Base-by-base conservation (phyloP, 148 eudicot genomes). In the Bassia scoparia region DNA sequence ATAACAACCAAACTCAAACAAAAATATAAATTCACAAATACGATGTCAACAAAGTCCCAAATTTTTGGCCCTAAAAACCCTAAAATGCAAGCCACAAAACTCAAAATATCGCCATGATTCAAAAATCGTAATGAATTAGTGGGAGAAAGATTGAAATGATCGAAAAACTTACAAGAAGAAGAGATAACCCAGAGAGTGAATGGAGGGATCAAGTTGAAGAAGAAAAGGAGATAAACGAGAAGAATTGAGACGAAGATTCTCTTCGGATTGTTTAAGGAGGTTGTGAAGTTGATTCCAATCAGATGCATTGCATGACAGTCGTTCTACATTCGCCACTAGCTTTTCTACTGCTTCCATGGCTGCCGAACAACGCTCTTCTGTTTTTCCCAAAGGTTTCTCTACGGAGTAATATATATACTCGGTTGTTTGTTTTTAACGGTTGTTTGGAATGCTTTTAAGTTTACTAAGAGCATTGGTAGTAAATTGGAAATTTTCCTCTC, bases 111-210 rank as follows among this genome's bases (percentile, higher is more conserved):
- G n/a, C n/a, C 13, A 53, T 17, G 21, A 33, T 24, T 24, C 77
- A 35, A 9, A 1, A 59, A 37, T 7, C 20, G 13, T 5, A 61
- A 50, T 12, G 13, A 13, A 2, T 15, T 21, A 17, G 13, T 4
- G 13, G 9, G 5, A 33, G 17, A 5, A 59, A 24, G 24, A n/a
- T n/a, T n/a, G n/a, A n/a, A n/a, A n/a, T n/a, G n/a, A n/a, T n/a
- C n/a, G 16, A 8, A 44, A 17, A 55, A 20, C 83, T 67, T 78
- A 95, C 97, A 95, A 60, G 61, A 95, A 72, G 76, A 81, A 91
- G 61, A 95, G 92, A 77, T 81, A 95, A 10, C 96, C 97, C 13
- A 95, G 97, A 52, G 98, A 95, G 70, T 95, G 97, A 9, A 24
- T 37, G 4, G 86, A 76, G 11, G 92, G 93, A 58, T 95, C 93